Evolutionary conservation across 306 rosid genomes (phyloP).

Genomic region (Acmispon strigosus): DNA sequence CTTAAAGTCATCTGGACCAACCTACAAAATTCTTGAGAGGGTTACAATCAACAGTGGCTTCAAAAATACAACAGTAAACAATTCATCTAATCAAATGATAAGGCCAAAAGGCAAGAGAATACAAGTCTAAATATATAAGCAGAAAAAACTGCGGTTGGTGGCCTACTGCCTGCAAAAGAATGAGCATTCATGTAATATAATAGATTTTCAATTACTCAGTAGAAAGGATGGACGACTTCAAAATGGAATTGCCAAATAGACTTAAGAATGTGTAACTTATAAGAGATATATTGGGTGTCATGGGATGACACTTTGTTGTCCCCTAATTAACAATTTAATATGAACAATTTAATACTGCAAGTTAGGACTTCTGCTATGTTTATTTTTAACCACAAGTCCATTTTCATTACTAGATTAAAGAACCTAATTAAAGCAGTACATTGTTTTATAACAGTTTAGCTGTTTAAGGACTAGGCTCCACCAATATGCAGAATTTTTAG

Average conservation of each 20-base stretch:
- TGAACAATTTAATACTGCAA: not conserved
- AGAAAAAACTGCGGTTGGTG: not conserved
- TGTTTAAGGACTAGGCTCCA: constrained; percentile 1
- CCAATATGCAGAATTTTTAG: not conserved
- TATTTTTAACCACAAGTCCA: not conserved
- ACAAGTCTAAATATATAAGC: not conserved
- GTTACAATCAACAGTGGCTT: not conserved
- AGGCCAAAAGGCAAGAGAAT: not conserved
- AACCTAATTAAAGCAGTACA: not conserved
- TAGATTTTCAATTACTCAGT: not conserved
- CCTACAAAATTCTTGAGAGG: constrained; percentile 41
- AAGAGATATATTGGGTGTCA: not conserved
- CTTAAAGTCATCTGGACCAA: constrained; percentile 72
- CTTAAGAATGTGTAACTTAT: not conserved
- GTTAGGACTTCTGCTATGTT: not conserved
- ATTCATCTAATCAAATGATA: constrained; percentile 5
- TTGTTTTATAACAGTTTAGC: not conserved
- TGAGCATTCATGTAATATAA: not conserved
- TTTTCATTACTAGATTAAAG: not conserved
- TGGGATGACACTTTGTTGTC: not conserved
- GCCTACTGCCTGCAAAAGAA: not conserved
- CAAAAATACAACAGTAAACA: not conserved
- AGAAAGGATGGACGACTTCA: not conserved
- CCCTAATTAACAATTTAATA: not conserved
- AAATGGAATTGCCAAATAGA: not conserved